Conservation (phyloP, 176 grass and related monocot genomes). For the Cenchrus americanus region DNA sequence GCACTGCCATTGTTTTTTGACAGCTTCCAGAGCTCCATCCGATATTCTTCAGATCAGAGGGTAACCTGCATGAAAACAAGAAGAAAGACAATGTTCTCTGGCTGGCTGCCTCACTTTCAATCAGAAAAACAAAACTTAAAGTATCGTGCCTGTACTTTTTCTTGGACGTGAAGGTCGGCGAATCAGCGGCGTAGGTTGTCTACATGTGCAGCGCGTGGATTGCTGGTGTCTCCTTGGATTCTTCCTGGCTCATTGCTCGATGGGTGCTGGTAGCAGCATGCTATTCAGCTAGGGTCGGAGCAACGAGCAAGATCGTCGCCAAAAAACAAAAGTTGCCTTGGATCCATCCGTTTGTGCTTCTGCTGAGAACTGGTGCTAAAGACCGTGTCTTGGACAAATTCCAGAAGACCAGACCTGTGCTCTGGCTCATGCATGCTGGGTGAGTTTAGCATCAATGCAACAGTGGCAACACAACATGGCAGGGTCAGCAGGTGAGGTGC, state of each 20-base stretch:
- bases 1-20: not conserved
- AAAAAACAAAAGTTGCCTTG: not conserved
- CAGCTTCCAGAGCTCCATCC: not conserved
- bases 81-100: not conserved
- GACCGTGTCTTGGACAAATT: not conserved
- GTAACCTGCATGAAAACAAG: not conserved
- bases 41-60: not conserved
- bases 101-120: not conserved
- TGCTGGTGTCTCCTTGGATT: conserved; percentile 39
- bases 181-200: conserved; percentile 13
- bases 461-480: not conserved
- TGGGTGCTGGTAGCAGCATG: not conserved
- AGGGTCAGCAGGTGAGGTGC: not conserved
- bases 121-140: not conserved
- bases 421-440: not conserved
- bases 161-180: not conserved
- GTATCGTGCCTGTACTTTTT: not conserved
- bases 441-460: not conserved
- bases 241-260: conserved; percentile 33
- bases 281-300: not conserved
- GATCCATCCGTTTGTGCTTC: not conserved
- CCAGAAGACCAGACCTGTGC: not conserved
- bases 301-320: not conserved
- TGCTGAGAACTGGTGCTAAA: not conserved
- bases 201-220: not conserved